These are phyloP conservation scores for Phytophthora ohioensis DNA, from an alignment of 352 stramenopile genomes.

Conservation along the genomic window DNA sequence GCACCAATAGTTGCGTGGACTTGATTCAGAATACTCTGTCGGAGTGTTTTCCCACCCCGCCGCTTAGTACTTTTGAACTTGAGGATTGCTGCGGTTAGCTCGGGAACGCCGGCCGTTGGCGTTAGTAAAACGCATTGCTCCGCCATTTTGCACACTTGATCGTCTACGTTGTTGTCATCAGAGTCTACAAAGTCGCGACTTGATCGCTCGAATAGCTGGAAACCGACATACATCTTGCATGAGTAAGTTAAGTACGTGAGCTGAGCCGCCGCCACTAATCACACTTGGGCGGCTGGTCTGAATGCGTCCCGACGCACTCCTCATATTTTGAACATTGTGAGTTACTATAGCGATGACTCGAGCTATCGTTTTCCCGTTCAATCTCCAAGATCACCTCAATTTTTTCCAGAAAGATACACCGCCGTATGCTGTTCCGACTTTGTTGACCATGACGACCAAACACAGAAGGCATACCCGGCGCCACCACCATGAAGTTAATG, in stretches of 20 bases:
- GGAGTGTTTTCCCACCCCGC: constrained; percentile 5
- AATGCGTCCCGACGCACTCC: not conserved
- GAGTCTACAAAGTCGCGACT: constrained; percentile 7
- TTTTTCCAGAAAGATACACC: no score
- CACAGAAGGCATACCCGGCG: no score
- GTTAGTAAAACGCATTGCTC: constrained; percentile 4
- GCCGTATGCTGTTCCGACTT: no score
- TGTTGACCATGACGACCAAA: no score
- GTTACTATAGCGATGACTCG: no score
- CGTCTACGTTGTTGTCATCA: constrained; percentile 12
- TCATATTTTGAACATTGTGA: no score
- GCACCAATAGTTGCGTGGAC: constrained; percentile 5
- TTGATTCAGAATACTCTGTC: constrained; percentile 1
- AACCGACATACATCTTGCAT: not conserved
- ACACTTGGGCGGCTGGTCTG: not conserved
- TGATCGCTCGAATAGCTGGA: not conserved
- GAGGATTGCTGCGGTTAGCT: constrained; percentile 9
- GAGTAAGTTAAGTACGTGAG: not conserved
- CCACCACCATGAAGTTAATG: no score
- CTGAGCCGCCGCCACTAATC: not conserved
- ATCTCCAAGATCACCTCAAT: no score
- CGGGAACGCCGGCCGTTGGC: not conserved
- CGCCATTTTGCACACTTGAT: constrained; percentile 8
- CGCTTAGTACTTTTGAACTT: constrained; percentile 11
- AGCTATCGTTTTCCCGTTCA: no score